phyloP scores from a whole-genome alignment of 495 filamentous ascomycete genomes.

The Hypoxylon rickii region DNA sequence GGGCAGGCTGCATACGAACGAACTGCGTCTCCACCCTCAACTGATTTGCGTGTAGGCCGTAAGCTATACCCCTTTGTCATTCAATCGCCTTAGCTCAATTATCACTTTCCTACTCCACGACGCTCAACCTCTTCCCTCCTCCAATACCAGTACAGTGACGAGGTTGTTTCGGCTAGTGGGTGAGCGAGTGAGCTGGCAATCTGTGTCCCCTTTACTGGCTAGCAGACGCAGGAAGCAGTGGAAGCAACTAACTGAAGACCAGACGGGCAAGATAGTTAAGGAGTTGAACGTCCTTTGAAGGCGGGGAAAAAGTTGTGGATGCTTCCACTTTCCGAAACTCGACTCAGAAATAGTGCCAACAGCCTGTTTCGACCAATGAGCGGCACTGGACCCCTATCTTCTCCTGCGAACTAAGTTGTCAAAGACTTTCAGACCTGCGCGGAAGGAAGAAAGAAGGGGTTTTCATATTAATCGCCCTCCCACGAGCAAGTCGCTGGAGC shows the following conservation, averaged over 20 bases:
- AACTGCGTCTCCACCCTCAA: slow-evolving; percentile 37
- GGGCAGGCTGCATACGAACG: slow-evolving; percentile 55
- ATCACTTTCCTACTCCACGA: slow-evolving; percentile 12
- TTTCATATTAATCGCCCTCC: slow-evolving; percentile 38
- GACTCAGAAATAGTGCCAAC: slow-evolving; percentile 44
- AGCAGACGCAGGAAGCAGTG: too few species aligned
- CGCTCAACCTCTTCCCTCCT: too few species aligned
- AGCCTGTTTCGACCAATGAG: slow-evolving; percentile 35
- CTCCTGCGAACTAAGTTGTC: slow-evolving; percentile 34
- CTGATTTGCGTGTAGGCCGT: slow-evolving; percentile 29
- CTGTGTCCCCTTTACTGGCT: too few species aligned
- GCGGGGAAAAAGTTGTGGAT: slow-evolving; percentile 34
- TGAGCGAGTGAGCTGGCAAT: too few species aligned
- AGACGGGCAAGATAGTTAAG: slow-evolving; percentile 18
- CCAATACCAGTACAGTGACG: neutral
- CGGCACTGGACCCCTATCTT: slow-evolving; percentile 21
- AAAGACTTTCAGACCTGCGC: slow-evolving; percentile 34
- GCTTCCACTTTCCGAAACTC: slow-evolving; percentile 42
- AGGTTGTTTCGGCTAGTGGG: neutral
- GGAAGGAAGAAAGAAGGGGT: slow-evolving; percentile 38
- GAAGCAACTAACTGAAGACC: slow-evolving; percentile 15
- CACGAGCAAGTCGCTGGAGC: slow-evolving; percentile 29
- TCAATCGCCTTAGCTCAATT: slow-evolving; percentile 5
- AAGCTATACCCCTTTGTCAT: slow-evolving; percentile 24
- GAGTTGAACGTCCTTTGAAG: slow-evolving; percentile 27